Percentiles rank a stretch among this genome's conserved stretches.
Conservation (phyloP, 2,329 filamentous ascomycete genomes). For the Bipolaris bicolor region DNA sequence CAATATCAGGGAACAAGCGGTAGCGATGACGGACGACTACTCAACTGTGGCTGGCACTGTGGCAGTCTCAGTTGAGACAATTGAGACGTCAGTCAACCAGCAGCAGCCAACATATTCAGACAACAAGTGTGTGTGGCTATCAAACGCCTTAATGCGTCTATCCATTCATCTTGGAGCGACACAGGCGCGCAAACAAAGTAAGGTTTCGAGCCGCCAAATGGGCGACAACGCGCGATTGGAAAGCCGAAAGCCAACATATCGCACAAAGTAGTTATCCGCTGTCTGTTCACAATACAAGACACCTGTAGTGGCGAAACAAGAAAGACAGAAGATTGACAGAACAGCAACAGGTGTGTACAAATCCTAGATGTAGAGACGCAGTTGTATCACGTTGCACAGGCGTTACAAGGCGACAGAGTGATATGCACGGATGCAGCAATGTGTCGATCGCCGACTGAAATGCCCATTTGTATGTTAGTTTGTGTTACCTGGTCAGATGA, state of each 20-base stretch:
- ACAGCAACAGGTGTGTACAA: slow-evolving; percentile 6
- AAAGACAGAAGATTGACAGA: slow-evolving; percentile 21
- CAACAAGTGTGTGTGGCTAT: slow-evolving; percentile 12
- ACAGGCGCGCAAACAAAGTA: slow-evolving; percentile 28
- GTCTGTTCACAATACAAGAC: slow-evolving; percentile 11
- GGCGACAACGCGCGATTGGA: slow-evolving; percentile 13
- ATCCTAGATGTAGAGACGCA: slow-evolving; percentile 13
- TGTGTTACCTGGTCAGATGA: slow-evolving; percentile 16
- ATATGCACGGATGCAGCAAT: slow-evolving; percentile 25
- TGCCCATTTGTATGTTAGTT: slow-evolving; percentile 12
- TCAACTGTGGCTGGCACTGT: background rate
- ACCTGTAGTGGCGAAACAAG: slow-evolving; percentile 18
- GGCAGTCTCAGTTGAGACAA: background rate
- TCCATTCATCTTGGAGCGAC: slow-evolving; percentile 15
- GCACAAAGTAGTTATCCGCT: slow-evolving; percentile 25
- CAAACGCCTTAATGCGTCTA: background rate
- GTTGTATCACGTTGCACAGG: slow-evolving; percentile 30
- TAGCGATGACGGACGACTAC: background rate
- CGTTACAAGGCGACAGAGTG: slow-evolving; percentile 8
- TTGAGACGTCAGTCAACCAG: slow-evolving; percentile 3
- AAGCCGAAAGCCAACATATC: slow-evolving; percentile 19
- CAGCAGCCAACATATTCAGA: slow-evolving; percentile 4
- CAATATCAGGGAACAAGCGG: slow-evolving; percentile 2
- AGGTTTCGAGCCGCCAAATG: slow-evolving; percentile 12
- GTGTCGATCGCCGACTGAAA: slow-evolving; percentile 19